Evolutionary conservation across 2,329 filamentous ascomycete genomes (phyloP).

Genomic region (Hymenoscyphus repandus): DNA sequence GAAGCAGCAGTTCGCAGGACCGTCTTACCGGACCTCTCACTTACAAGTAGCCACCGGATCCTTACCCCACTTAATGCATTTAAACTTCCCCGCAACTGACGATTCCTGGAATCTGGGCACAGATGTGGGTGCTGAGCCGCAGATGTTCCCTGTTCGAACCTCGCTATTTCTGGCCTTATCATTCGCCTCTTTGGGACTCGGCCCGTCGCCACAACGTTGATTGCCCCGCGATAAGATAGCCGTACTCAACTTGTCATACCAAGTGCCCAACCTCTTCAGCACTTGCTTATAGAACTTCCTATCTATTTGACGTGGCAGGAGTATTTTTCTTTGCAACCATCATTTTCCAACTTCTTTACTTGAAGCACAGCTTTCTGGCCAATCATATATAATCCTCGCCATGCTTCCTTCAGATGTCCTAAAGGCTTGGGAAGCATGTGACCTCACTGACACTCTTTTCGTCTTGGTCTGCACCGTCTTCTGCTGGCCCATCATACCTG

Average conservation of each 20-base stretch:
- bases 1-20: constrained; percentile 1
- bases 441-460: constrained; percentile 47
- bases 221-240: neutral
- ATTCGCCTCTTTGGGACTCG: constrained; percentile 4
- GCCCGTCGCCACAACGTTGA: neutral
- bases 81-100: constrained; percentile 1
- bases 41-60: too few relatives aligned
- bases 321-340: neutral
- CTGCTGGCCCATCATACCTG: constrained; percentile 62
- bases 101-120: neutral
- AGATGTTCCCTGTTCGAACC: neutral
- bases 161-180: constrained; percentile 8
- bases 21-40: neutral
- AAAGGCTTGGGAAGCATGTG: constrained; percentile 43
- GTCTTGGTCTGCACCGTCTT: constrained; percentile 52
- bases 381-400: neutral
- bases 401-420: constrained; percentile 31
- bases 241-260: neutral
- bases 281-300: neutral
- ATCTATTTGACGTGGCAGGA: neutral
- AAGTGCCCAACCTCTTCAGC: neutral
- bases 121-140: neutral
- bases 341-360: neutral
- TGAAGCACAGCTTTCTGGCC: too few relatives aligned
- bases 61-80: neutral